These are phyloP conservation scores for Hyparrhenia diplandra DNA, from an alignment of 176 grass and related monocot genomes.

Conservation along the genomic window DNA sequence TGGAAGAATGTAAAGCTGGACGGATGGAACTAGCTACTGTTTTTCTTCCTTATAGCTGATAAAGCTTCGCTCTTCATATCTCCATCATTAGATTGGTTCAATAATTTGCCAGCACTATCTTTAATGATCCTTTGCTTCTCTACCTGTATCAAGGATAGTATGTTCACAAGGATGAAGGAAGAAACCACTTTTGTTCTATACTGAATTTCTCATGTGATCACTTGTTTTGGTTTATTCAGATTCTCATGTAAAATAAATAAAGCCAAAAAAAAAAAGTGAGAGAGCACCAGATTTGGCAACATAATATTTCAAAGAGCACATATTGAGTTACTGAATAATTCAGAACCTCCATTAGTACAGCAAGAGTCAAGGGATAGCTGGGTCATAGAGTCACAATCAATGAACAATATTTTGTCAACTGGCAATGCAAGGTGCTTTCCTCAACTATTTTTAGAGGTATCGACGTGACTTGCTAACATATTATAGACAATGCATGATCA, in stretches of 20 bases:
- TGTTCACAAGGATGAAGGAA: constrained; percentile 13
- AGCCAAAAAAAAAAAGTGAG: not conserved
- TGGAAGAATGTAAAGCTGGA: constrained; percentile 16
- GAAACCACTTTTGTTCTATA: constrained; percentile 10
- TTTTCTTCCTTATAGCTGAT: constrained; percentile 33
- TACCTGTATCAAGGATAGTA: constrained; percentile 47
- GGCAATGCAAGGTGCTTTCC: not conserved
- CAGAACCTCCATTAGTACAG: not conserved
- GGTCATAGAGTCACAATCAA: not conserved
- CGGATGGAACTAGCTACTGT: constrained; percentile 14
- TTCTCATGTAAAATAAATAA: not conserved
- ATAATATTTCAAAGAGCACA: not conserved
- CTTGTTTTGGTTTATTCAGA: not conserved
- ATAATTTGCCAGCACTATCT: constrained; percentile 50
- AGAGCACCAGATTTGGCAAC: not conserved
- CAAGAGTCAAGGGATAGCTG: not conserved
- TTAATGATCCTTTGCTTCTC: constrained; percentile 81
- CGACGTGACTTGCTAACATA: not conserved
- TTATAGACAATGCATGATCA: not conserved
- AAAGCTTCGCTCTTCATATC: constrained; percentile 12
- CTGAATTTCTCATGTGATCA: no score
- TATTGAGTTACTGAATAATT: not conserved
- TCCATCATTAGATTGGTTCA: constrained; percentile 32
- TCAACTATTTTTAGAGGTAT: not conserved
- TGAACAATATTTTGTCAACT: not conserved